Evolutionary conservation across 495 filamentous ascomycete species (phyloP).

Genomic region (Talaromyces nanjingensis): DNA sequence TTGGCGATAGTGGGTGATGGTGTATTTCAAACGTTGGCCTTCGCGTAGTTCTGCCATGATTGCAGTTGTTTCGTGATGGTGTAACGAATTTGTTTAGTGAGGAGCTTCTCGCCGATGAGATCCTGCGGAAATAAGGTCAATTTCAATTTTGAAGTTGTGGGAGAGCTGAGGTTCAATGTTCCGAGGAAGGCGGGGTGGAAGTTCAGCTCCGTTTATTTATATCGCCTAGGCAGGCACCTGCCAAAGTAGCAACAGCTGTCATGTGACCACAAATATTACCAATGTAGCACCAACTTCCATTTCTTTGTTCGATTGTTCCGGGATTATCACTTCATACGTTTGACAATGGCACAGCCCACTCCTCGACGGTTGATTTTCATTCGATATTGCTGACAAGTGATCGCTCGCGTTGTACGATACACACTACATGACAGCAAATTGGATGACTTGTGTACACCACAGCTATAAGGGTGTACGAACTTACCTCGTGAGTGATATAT

Average conservation of each 20-base stretch:
- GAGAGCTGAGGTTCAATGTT: background rate
- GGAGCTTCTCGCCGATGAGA: no score
- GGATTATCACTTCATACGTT: background rate
- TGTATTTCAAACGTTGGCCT: slow-evolving; percentile 19
- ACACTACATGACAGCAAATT: background rate
- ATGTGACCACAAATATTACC: background rate
- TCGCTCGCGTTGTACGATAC: background rate
- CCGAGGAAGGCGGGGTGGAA: background rate
- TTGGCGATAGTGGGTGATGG: slow-evolving; percentile 22
- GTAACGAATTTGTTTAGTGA: no score
- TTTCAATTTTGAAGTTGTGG: background rate
- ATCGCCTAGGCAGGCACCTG: background rate
- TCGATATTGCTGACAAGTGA: background rate
- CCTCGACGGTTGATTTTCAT: background rate
- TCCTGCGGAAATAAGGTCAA: no score
- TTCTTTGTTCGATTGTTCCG: background rate
- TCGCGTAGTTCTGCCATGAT: slow-evolving; percentile 11
- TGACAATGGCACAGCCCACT: background rate
- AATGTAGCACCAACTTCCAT: background rate
- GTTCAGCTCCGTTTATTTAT: background rate
- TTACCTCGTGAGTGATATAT: background rate
- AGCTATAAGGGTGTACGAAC: background rate
- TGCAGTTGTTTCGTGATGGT: background rate
- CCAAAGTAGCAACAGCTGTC: background rate
- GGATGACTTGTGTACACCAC: background rate